Base-by-base conservation (phyloP, 306 rosid genomes). In the Heteromeles arbutifolia region DNA sequence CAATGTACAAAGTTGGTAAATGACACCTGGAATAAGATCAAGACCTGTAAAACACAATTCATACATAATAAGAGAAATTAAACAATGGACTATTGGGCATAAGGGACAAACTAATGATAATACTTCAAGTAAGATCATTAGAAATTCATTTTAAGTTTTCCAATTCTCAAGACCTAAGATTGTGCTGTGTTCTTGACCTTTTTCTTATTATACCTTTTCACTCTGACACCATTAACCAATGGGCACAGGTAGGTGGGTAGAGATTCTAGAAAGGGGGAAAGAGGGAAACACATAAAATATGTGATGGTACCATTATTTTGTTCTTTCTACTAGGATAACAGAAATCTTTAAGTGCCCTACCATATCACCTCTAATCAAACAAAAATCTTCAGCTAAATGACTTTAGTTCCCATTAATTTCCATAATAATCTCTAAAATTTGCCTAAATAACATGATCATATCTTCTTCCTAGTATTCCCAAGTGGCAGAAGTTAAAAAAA, bases 21-120 rank as follows among this genome's bases (percentile, higher is more conserved):
- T 95, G 99, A 80, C 99, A 95, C 93, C 99, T 95, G 91, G 91
- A 92, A 90, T 75, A 89, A 89, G 84, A 87, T 82, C 79, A 92
- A 77, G 87, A 88, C 88, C 88, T 84, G 86, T 83, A 64, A 86
- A 83, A 74, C n/a, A n/a, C n/a, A n/a, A n/a, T n/a, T 72, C 70
- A 80, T 87, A 41, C 80, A 85, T 74, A 85, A 90, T 85, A 86
- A 83, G 84, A 88, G 83, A 74, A 82, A 69, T 44, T 81, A n/a
- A 41, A 70, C 43, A 22, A 37, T 8, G 18, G 31, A 56, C 61
- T 24, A 37, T 24, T 14, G 39, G 11, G 29, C 39, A 7, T 45
- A 26, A 44, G 77, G 54, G 25, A 28, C 31, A 44, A 6, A 45
- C 18, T n/a, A 67, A 43, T 8, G 13, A 32, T 45, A 43, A 29